These are phyloP conservation scores for Globisporangium carolinianum DNA, from an alignment of 352 stramenopile genomes.

Conservation along the genomic window DNA sequence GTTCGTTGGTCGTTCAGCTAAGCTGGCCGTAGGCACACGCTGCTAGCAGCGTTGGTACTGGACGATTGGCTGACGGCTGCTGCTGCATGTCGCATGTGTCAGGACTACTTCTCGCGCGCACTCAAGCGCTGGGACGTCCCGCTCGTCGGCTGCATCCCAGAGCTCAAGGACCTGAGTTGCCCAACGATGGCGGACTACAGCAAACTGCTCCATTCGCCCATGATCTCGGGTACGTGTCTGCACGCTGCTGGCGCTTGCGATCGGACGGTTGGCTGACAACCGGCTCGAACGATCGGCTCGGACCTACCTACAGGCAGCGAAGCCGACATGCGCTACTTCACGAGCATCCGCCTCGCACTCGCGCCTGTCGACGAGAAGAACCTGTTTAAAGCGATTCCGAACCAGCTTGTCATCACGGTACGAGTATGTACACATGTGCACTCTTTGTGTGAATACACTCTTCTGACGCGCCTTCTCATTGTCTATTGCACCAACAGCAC, in stretches of 20 bases:
- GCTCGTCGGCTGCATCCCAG: conserved; percentile 83
- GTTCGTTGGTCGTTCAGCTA: too few relatives aligned
- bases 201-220: conserved; percentile 77
- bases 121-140: conserved; percentile 87
- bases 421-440: neutral
- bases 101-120: conserved; percentile 87
- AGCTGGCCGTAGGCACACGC: too few relatives aligned
- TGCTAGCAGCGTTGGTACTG: too few relatives aligned
- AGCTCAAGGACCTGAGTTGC: conserved; percentile 73
- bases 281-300: too few relatives aligned
- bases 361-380: conserved; percentile 73
- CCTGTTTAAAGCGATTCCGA: conserved; percentile 79
- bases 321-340: conserved; percentile 77
- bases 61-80: neutral
- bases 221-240: conserved; percentile 50
- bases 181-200: conserved; percentile 85
- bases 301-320: conserved; percentile 31
- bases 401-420: conserved; percentile 84
- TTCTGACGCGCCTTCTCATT: too few relatives aligned
- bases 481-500: conserved; percentile 28
- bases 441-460: neutral
- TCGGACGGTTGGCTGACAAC: neutral
- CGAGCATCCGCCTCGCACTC: conserved; percentile 71
- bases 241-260: too few relatives aligned
- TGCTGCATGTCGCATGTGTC: neutral